Evolutionary conservation across 192 early-diverging fungal species (phyloP).

Genomic region (Gryganskiella cystojenkinii): DNA sequence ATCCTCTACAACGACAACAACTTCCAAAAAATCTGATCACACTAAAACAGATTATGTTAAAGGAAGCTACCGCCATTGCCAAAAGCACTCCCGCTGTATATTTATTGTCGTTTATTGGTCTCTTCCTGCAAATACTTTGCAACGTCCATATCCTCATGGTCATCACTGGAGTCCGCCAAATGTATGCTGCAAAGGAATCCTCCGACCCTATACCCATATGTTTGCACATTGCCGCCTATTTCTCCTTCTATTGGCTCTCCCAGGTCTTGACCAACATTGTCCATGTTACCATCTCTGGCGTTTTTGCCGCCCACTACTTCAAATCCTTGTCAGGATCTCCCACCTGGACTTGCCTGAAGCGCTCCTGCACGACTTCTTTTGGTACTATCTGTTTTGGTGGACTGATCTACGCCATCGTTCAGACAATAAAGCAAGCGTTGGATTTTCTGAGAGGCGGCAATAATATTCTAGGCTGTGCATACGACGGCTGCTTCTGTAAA

Average conservation of each 20-base stretch:
- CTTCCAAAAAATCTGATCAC: neutral
- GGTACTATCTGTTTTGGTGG: slow-evolving; percentile 83
- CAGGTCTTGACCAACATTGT: slow-evolving; percentile 50
- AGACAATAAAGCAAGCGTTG: slow-evolving; percentile 64
- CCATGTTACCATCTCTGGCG: slow-evolving; percentile 77
- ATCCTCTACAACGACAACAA: neutral
- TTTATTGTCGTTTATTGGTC: slow-evolving; percentile 67
- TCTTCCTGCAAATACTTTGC: slow-evolving; percentile 63
- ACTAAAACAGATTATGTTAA: slow-evolving; percentile 60
- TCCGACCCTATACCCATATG: slow-evolving; percentile 53
- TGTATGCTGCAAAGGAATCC: slow-evolving; percentile 18
- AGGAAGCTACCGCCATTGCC: slow-evolving; percentile 74
- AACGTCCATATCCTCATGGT: slow-evolving; percentile 69
- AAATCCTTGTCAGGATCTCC: slow-evolving; percentile 47
- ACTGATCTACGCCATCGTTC: slow-evolving; percentile 57
- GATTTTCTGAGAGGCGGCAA: slow-evolving; percentile 33
- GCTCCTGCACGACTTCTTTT: slow-evolving; percentile 82
- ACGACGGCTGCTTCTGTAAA: slow-evolving; percentile 26
- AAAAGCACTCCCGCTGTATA: slow-evolving; percentile 71
- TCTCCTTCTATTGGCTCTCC: slow-evolving; percentile 44
- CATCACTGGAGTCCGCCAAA: slow-evolving; percentile 61
- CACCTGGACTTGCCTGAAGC: slow-evolving; percentile 74
- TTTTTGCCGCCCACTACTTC: slow-evolving; percentile 86
- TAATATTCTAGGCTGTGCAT: slow-evolving; percentile 16
- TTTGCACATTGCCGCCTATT: slow-evolving; percentile 18